A percentile compares a stretch with the other conserved stretches of the same genome.
phyloP scores from a whole-genome alignment of 2,329 filamentous ascomycete genomes.

The Aspergillus neoniger region DNA sequence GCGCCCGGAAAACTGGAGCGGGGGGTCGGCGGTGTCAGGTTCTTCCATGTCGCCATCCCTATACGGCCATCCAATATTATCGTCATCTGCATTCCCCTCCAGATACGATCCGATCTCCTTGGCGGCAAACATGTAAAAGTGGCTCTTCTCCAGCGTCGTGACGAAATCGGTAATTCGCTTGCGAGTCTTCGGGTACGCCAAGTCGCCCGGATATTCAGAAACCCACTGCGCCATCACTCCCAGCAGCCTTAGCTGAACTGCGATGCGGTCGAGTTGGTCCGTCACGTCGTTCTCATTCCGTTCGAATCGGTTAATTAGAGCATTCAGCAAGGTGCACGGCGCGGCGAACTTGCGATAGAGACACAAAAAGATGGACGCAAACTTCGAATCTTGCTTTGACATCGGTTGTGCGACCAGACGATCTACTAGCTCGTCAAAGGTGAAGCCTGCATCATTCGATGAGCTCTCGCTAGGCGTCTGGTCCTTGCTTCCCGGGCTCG shows the following conservation, averaged over 20 bases:
- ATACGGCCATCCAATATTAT: constrained; percentile 91
- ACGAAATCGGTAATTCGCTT: constrained; percentile 75
- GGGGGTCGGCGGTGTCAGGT: constrained; percentile 44
- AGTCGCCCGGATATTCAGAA: constrained; percentile 85
- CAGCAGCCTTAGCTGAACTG: constrained; percentile 79
- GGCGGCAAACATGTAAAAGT: constrained; percentile 80
- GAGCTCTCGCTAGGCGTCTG: constrained; percentile 35
- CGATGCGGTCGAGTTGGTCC: constrained; percentile 73
- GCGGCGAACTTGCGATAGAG: constrained; percentile 92
- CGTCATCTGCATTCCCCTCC: constrained; percentile 76
- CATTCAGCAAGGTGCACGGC: constrained; percentile 73
- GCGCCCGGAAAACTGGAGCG: constrained; percentile 43
- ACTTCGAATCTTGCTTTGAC: constrained; percentile 86
- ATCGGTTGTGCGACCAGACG: constrained; percentile 80
- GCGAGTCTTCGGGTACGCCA: constrained; percentile 75
- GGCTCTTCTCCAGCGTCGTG: constrained; percentile 68
- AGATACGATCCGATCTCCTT: constrained; percentile 82
- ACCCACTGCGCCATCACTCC: constrained; percentile 88
- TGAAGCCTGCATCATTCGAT: constrained; percentile 40
- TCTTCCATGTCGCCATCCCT: constrained; percentile 65
- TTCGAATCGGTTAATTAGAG: constrained; percentile 64
- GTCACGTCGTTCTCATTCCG: constrained; percentile 74
- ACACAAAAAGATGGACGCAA: constrained; percentile 83
- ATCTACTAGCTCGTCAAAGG: constrained; percentile 74
- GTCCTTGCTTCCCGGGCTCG: constrained; percentile 35